Evolutionary conservation across 2,329 filamentous ascomycete genomes (phyloP), one percentile per base, ranked within the genome.

Genomic region (Onygena corvina): DNA sequence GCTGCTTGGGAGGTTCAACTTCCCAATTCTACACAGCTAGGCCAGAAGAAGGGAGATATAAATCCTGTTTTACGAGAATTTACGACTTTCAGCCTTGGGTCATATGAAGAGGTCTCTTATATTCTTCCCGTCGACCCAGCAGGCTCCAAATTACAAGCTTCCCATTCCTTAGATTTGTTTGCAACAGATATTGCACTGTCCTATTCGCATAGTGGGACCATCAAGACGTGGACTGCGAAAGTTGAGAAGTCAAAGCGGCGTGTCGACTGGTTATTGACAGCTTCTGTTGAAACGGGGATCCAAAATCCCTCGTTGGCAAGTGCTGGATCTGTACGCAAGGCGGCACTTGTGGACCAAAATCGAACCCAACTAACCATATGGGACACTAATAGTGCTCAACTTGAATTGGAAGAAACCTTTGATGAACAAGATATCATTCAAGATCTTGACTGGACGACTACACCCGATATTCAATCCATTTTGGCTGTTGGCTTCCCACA

Each of bases 361-460:
- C 79, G 82, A 54, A 87, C 83, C 0, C 79, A 81, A 34, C 69
- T 95, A 46, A 93, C 86, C 0, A 94, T 95, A 46, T 95, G 89
- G 90, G 89, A 94, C 60, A 84, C 86, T 8, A 79, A 83, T 54
- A 85, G 83, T 49, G 81, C 81, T 1, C 82, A 87, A 54, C 74
- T 94, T 4, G 89, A 95, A 63, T 88, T 86, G 60, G 77, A 85
- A 53, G 79, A 90, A 58, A 75, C 79, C 25, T 92, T 88, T 55
- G 76, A 83, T 55, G 74, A 75, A 9, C 76, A 83, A 52, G 84
- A 92, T 58, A 76, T 75, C 4, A 87, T 95, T 34, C 80, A 83
- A 54, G 89, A 94, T 64, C 76, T 95, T 9, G 88, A 94, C 64
- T 95, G 90, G 90, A 90, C 88, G 0, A 90, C 86, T 2, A 94